These are phyloP conservation scores for Malus hybrid DNA, from an alignment of 331 rosid species.

Conservation along the genomic window DNA sequence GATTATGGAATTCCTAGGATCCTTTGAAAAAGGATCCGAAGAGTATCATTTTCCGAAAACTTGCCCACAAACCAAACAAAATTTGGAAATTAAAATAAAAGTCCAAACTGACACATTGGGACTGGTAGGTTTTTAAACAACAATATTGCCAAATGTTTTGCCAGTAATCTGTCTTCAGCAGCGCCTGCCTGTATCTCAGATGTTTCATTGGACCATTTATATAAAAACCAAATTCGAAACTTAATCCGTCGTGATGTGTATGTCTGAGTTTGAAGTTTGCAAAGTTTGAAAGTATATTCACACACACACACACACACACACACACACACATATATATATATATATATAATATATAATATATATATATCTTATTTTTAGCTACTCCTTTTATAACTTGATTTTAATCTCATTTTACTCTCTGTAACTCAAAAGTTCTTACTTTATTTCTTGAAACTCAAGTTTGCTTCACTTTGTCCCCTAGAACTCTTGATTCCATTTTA, in stretches of 20 bases:
- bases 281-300: neutral
- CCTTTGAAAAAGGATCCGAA: too few species aligned
- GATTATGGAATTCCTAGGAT: fast-evolving
- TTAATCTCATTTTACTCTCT: too few species aligned
- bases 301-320: too few species aligned
- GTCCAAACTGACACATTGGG: neutral
- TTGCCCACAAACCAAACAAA: neutral
- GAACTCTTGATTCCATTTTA: too few species aligned
- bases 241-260: slow-evolving; percentile 16
- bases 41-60: too few species aligned
- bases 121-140: neutral
- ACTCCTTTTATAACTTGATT: too few species aligned
- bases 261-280: slow-evolving; percentile 6
- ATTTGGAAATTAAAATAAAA: neutral
- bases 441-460: too few species aligned
- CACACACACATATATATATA: too few species aligned
- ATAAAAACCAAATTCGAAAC: neutral
- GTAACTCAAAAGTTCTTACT: too few species aligned
- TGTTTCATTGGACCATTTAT: slow-evolving; percentile 8
- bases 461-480: too few species aligned
- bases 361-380: neutral
- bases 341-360: neutral
- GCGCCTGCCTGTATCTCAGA: neutral
- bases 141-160: neutral
- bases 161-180: neutral